Evolutionary conservation across 1,284 basidiomycete species (phyloP).

Genomic region (Apiotrichum siamense): DNA sequence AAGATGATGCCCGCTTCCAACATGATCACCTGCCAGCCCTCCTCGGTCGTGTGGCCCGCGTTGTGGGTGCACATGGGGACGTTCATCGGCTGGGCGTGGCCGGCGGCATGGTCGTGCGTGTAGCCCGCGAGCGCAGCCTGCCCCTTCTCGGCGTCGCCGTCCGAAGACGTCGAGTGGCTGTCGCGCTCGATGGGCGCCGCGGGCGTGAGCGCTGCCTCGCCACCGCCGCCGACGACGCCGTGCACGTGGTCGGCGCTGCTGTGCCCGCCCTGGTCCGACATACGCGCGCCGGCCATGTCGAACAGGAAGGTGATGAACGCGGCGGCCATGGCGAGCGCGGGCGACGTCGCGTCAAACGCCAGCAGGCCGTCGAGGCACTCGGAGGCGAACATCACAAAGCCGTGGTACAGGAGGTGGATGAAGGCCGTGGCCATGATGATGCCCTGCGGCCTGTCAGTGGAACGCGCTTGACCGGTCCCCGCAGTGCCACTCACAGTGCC

Average conservation of each 20-base stretch:
- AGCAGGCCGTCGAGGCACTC: slow-evolving; percentile 47
- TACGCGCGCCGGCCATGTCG: slow-evolving; percentile 42
- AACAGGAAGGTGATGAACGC: slow-evolving; percentile 38
- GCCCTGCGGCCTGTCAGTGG: slow-evolving; percentile 22
- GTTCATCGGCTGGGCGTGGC: background rate
- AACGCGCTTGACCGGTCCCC: background rate
- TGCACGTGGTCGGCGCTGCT: background rate
- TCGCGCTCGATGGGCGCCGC: background rate
- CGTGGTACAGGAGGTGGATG: slow-evolving; percentile 49
- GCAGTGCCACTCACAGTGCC: slow-evolving; percentile 21
- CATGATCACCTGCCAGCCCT: slow-evolving; percentile 37
- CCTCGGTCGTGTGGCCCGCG: background rate
- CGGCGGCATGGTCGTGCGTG: background rate
- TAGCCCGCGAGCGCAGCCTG: background rate
- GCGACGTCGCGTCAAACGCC: slow-evolving; percentile 45
- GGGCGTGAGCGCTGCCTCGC: background rate
- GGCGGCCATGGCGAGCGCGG: slow-evolving; percentile 45
- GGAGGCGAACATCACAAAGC: slow-evolving; percentile 46
- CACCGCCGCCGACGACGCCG: slow-evolving; percentile 12
- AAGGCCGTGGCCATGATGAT: slow-evolving; percentile 50
- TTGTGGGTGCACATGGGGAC: background rate
- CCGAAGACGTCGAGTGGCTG: background rate
- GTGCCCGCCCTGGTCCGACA: background rate
- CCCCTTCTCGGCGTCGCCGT: background rate
- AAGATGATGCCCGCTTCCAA: slow-evolving; percentile 50